Base-by-base conservation (phyloP, 257 asterid species). In the Henckelia pumila region DNA sequence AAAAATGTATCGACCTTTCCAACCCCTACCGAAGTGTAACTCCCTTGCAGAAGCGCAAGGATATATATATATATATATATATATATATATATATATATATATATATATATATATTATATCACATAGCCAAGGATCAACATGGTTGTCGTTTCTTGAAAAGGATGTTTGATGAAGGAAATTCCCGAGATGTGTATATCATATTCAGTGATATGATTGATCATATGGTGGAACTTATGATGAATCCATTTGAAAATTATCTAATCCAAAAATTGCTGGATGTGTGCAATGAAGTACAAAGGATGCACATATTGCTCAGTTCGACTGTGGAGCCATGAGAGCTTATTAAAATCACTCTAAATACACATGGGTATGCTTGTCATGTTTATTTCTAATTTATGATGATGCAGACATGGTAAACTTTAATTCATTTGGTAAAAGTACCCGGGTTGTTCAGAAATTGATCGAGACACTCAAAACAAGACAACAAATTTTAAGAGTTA, bases 401-500 rank as follows among this genome's bases (percentile, higher is more conserved):
- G 19, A 10, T 60, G 61, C 29, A 56, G 53, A 49, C 68, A 5
- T 44, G 17, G 72, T 58, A 16, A 71, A 25, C 10, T 26, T 28
- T 63, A 56, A 10, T 69, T 69, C 35, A 49, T 75, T 64, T 69
- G 69, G 72, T 56, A 70, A 76, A 81, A 94, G 99, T 69, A 94
- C 99, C 29, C 88, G 97, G 47, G 99, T 92, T 47, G 96, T 94
- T 24, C 99, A 94, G 72, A 91, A 94, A 85, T 78, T 94, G 84
- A 83, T 94, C 50, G 97, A 91, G 85, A 87, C 96, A 2, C 88
- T 94, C 49, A 85, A 79, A 63, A 84, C 87, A 1, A 80, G 83
- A 75, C 84, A 87, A 71, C 96, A 94, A 55, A 84, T 83, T 61
- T 79, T 80, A 62, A 71, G 84, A 11, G 84, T 91, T 69, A 76